Evolutionary conservation across 192 early-diverging fungal species (phyloP), one percentile per base, ranked within the genome.

Genomic region (Coemansia sp.): DNA sequence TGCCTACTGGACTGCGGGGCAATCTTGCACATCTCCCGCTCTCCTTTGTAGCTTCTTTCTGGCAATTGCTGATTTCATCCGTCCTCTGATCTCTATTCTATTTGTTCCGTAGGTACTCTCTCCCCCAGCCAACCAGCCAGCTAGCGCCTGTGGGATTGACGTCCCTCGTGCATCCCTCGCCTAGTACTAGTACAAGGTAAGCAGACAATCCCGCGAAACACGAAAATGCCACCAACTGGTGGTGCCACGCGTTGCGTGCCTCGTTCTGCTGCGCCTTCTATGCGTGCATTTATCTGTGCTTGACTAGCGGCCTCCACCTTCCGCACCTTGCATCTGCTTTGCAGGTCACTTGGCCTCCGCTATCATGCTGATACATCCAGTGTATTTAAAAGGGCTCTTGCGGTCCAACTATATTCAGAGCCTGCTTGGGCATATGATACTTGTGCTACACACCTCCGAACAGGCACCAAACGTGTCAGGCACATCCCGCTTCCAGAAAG

Each of bases 151-250:
- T 58, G 55, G 14, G 55, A 58, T 58, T 58, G 55, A 14, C 55
- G 29, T 58, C 8, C 55, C 55, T 58, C 55, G 55, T 58, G 34
- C 62, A 63, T 8, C 62, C 1, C 39, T 39, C 50, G 46, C 51
- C 61, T 31, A n/a, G 41, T 25, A 21, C 38, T 32, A 59, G 63
- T 17, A 41, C 23, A 64, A 64, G 38, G 64, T 65, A 70, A 50
- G 72, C 46, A 51, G 60, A 42, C 39, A 58, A 58, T 58, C 55
- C 55, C 55, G 55, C 55, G 29, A 60, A 72, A 74, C 77, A 74
- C 77, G 72, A 78, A 78, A 74, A 31, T 62, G 39, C 72, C 77
- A 58, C 77, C 72, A 78, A 78, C 69, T 10, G 23, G 31, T 25
- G 45, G 29, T 66, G 46, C 36, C 38, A 60, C 67, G 58, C 67